Evolutionary conservation across 371 early-diverging fungal species (phyloP).

Genomic region (Mortierella sp.): DNA sequence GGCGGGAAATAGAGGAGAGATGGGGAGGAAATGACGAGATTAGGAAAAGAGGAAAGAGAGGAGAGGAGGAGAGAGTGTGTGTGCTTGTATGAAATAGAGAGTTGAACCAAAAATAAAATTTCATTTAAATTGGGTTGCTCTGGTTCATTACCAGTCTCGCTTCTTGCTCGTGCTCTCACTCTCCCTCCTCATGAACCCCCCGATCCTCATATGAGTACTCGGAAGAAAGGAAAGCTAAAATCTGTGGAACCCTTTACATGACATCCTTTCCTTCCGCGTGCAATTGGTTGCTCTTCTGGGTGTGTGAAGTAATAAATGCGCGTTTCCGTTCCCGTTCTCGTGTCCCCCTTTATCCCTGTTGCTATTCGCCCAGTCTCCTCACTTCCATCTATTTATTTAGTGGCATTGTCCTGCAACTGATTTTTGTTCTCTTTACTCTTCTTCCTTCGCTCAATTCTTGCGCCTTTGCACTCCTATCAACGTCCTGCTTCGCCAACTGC

Average conservation of each 20-base stretch:
- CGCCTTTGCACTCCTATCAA: not conserved
- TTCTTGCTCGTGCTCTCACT: not conserved
- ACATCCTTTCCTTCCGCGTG: too few relatives aligned
- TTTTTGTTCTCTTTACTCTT: not conserved
- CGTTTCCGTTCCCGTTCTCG: too few relatives aligned
- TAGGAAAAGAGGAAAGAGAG: not conserved
- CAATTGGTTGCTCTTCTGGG: too few relatives aligned
- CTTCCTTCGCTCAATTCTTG: not conserved
- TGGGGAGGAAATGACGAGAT: not conserved
- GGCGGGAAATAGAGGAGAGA: not conserved
- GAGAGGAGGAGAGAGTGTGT: not conserved
- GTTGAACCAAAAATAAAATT: slow-evolving; percentile 3
- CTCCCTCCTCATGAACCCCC: too few relatives aligned
- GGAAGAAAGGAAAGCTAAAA: too few relatives aligned
- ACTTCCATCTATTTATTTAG: too few relatives aligned
- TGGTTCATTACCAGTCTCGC: too few relatives aligned
- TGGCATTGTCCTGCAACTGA: not conserved
- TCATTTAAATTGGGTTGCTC: not conserved
- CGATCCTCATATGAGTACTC: too few relatives aligned
- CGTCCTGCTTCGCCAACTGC: not conserved
- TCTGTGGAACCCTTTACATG: too few relatives aligned
- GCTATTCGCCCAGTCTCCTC: too few relatives aligned
- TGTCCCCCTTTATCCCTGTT: too few relatives aligned
- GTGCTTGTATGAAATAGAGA: not conserved
- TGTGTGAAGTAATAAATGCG: too few relatives aligned